Evolutionary conservation across 108 stramenopile genomes (phyloP), one percentile per base, ranked within the genome.

Genomic region (Asterionellopsis glacialis): DNA sequence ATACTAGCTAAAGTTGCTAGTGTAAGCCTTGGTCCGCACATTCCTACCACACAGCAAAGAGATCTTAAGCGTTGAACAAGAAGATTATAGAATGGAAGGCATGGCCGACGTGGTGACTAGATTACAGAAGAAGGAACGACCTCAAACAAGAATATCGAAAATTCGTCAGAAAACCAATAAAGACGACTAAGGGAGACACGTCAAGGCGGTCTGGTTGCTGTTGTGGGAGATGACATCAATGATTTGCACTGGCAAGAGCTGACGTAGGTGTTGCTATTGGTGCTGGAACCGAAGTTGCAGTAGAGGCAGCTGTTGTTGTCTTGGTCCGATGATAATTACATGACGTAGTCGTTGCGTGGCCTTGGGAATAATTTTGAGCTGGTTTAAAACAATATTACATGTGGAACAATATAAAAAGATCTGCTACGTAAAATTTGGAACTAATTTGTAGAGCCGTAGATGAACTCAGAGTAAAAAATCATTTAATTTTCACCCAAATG

Each of bases 221-320:
- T 98, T 72, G 95, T 99, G 0, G 98, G 97, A n/a, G 98, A 99
- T 64, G 98, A 97, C 1, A 88, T 99, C 55, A 99, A 99, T 65
- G 98, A 99, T 69, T 73, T n/a, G 97, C 97, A 23, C 72, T 99
- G 51, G 95, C 95, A 33, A 77, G 75, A 60, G 90, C 97, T 7
- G 93, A 98, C 63, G 88, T 99, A 1, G 98, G 98, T 12, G 87
- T 98, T 11, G 95, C 93, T 22, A 88, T 99, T 15, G 98, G 97
- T 1, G 90, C 95, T 14, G 98, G 97, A 15, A 93, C 98, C 13
- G 87, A 93, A 33, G 90, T 98, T 60, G 98, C 98, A 19, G 84
- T 95, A 13, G 97, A 99, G 57, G 92, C 97, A 23, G 94, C 96
- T 0, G 90, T 94, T 45, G 80, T 98, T 56, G 95, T 99, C 14